These are phyloP conservation scores for Fusarium sp. DNA, from an alignment of 2,329 filamentous ascomycete genomes.

Conservation along the genomic window DNA sequence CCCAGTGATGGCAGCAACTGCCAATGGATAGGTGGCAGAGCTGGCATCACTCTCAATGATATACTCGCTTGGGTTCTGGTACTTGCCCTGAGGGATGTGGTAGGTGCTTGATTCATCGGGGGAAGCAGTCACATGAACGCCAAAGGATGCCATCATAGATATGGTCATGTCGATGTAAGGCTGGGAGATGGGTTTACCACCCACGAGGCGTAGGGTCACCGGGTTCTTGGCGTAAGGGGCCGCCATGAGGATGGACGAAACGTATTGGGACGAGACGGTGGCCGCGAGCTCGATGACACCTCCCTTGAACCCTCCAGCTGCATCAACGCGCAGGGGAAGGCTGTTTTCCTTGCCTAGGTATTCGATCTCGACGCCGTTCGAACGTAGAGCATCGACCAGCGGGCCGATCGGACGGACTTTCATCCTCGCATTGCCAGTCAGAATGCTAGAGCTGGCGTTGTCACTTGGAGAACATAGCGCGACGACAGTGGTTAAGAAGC, in stretches of 20 bases:
- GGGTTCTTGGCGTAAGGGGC: conserved; percentile 96
- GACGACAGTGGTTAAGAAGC: conserved; percentile 93
- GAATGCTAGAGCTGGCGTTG: conserved; percentile 73
- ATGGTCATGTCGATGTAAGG: conserved; percentile 99
- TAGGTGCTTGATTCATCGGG: conserved; percentile 88
- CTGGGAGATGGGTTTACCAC: conserved; percentile 97
- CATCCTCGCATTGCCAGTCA: conserved; percentile 97
- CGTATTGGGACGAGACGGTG: conserved; percentile 98
- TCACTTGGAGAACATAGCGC: conserved; percentile 79
- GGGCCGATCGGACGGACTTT: conserved; percentile 94
- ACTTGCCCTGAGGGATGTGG: conserved; percentile 87
- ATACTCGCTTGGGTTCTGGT: conserved; percentile 87
- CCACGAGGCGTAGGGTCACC: conserved; percentile 88
- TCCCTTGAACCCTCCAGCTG: conserved; percentile 84
- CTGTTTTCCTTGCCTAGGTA: conserved; percentile 88
- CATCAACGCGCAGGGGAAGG: conserved; percentile 84
- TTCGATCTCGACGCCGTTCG: conserved; percentile 87
- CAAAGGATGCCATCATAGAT: conserved; percentile 95
- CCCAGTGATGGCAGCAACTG: conserved; percentile 93
- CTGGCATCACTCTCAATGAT: conserved; percentile 97
- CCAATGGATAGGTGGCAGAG: conserved; percentile 95
- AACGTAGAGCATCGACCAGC: conserved; percentile 87
- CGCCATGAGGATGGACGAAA: conserved; percentile 96
- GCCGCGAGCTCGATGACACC: conserved; percentile 92
- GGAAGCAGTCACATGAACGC: conserved; percentile 82